Evolutionary conservation across 495 filamentous ascomycete genomes (phyloP).

Genomic region (Schizothecium vesticola): DNA sequence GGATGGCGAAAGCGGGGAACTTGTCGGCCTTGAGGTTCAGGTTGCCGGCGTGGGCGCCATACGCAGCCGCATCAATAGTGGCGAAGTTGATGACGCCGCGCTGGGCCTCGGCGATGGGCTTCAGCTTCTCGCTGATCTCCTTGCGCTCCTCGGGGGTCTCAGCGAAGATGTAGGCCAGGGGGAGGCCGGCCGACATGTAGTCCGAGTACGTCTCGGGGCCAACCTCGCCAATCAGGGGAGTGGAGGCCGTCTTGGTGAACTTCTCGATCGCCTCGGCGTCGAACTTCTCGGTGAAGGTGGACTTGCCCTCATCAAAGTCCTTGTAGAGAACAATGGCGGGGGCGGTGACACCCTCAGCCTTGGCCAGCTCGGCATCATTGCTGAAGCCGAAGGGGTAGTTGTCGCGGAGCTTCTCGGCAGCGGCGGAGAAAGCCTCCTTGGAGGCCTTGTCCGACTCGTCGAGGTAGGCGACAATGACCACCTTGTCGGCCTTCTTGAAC

Average conservation of each 20-base stretch:
- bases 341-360: constrained; percentile 80
- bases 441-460: constrained; percentile 77
- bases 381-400: constrained; percentile 87
- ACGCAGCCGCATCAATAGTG: constrained; percentile 93
- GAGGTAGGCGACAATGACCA: constrained; percentile 87
- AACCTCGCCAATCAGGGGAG: constrained; percentile 91
- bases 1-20: constrained; percentile 97
- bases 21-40: constrained; percentile 92
- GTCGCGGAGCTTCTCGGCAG: constrained; percentile 82
- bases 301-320: constrained; percentile 95
- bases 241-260: constrained; percentile 81
- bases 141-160: constrained; percentile 87
- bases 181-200: constrained; percentile 93
- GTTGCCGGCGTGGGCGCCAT: constrained; percentile 92
- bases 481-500: constrained; percentile 97
- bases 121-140: constrained; percentile 60
- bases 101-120: constrained; percentile 62
- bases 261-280: constrained; percentile 66
- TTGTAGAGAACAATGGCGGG: constrained; percentile 95
- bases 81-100: constrained; percentile 92
- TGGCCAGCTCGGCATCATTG: constrained; percentile 75
- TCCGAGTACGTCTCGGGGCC: constrained; percentile 95
- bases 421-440: constrained; percentile 69
- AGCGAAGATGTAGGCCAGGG: constrained; percentile 96
- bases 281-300: constrained; percentile 73